Evolutionary conservation across 2,329 filamentous ascomycete species (phyloP).

Genomic region (Lachnellula suecica): DNA sequence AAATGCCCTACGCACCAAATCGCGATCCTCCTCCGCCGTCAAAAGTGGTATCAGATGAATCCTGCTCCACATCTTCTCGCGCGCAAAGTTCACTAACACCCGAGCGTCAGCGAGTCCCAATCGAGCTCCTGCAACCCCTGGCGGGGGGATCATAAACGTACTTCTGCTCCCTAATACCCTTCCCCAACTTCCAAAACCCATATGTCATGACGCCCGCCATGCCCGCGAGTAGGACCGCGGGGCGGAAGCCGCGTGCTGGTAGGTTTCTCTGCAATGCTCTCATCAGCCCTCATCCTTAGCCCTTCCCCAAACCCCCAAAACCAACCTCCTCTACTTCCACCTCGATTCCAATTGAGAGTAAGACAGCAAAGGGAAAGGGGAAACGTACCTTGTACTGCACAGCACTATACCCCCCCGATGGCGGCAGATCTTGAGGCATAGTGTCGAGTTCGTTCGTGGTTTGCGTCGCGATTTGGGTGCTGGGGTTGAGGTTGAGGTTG

Average conservation of each 20-base stretch:
- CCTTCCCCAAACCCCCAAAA: too few species aligned
- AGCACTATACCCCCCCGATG: constrained; percentile 87
- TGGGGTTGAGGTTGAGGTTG: background rate
- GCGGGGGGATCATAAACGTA: constrained; percentile 49
- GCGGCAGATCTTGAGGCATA: constrained; percentile 99
- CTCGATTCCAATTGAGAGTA: background rate
- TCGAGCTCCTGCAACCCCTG: constrained; percentile 1
- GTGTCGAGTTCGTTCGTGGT: constrained; percentile 40
- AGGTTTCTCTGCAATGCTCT: constrained; percentile 79
- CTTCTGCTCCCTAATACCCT: constrained; percentile 89
- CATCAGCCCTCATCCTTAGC: constrained; percentile 13
- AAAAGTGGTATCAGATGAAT: constrained; percentile 92
- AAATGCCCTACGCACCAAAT: constrained; percentile 86
- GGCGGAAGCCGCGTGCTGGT: constrained; percentile 86
- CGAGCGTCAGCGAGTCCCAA: constrained; percentile 11
- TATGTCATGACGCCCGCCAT: constrained; percentile 80
- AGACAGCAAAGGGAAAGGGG: background rate
- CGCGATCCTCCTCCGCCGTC: constrained; percentile 94
- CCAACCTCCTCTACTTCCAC: background rate
- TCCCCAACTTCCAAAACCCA: constrained; percentile 83
- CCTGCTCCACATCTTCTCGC: constrained; percentile 97
- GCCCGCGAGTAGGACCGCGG: constrained; percentile 73
- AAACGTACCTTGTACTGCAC: constrained; percentile 89
- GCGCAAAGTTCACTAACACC: constrained; percentile 75
- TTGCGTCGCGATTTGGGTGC: background rate